Percentiles rank a stretch among this genome's conserved stretches.
Evolutionary conservation across 495 filamentous ascomycete species (phyloP).

Genomic region (Lepraria neglecta): DNA sequence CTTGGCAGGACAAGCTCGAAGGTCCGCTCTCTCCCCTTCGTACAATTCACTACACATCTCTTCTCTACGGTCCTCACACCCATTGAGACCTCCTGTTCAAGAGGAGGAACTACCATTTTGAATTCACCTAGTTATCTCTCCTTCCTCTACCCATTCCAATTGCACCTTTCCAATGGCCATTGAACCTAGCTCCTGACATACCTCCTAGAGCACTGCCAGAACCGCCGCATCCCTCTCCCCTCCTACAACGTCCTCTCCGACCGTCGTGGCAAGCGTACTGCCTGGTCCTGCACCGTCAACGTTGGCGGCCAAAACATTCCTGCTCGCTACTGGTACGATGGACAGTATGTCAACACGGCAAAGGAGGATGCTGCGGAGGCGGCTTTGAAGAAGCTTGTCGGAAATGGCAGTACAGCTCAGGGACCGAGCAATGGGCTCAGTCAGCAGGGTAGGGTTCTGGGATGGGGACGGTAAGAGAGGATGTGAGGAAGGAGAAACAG

Average conservation of each 20-base stretch:
- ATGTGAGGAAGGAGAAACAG: neutral
- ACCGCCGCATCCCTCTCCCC: slow-evolving; percentile 48
- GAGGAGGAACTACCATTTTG: neutral
- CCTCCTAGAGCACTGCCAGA: slow-evolving; percentile 53
- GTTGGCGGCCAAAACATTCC: slow-evolving; percentile 42
- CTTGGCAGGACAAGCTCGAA: slow-evolving; percentile 50
- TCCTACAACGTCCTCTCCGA: slow-evolving; percentile 69
- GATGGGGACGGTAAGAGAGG: slow-evolving; percentile 2
- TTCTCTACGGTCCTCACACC: neutral
- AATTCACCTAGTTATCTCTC: neutral
- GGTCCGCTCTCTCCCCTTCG: slow-evolving; percentile 35
- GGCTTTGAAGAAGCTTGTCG: slow-evolving; percentile 34
- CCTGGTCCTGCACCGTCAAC: slow-evolving; percentile 73
- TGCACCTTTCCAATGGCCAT: neutral
- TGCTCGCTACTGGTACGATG: slow-evolving; percentile 89
- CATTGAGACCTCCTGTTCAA: neutral
- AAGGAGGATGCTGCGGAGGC: slow-evolving; percentile 85
- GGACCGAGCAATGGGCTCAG: slow-evolving; percentile 5
- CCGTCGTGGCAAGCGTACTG: slow-evolving; percentile 80
- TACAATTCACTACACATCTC: slow-evolving; percentile 10
- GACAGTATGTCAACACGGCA: slow-evolving; percentile 76
- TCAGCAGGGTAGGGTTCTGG: slow-evolving; percentile 12
- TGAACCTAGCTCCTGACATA: slow-evolving; percentile 24
- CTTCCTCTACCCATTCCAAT: neutral
- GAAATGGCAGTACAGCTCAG: neutral